phyloP scores from a whole-genome alignment of 345 rosid genomes.

The Dipteronia sinensis region DNA sequence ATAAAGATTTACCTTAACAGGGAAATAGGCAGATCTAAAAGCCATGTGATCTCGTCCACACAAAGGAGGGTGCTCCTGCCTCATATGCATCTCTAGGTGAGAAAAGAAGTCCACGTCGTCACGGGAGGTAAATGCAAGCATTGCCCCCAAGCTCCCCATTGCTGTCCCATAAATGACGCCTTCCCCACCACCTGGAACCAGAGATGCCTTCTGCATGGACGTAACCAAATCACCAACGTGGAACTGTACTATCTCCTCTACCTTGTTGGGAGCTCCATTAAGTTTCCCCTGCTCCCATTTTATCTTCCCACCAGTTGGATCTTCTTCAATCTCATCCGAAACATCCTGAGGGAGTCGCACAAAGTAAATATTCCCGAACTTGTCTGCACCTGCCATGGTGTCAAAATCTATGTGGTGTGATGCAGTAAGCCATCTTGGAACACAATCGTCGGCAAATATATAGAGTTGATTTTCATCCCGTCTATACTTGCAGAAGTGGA shows the following conservation, averaged over 20 bases:
- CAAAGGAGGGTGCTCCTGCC: constrained; percentile 97
- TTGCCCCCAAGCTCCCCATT: constrained; percentile 93
- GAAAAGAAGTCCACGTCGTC: constrained; percentile 98
- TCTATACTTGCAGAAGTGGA: constrained; percentile 98
- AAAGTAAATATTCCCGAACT: constrained; percentile 90
- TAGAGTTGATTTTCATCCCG: constrained; percentile 97
- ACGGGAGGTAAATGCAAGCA: constrained; percentile 89
- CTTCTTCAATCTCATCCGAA: constrained; percentile 97
- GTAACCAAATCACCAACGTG: constrained; percentile 87
- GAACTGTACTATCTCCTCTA: constrained; percentile 95
- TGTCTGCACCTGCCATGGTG: constrained; percentile 96
- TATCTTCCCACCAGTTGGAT: constrained; percentile 95
- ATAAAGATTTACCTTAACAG: constrained; percentile 68
- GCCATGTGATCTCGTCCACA: constrained; percentile 92
- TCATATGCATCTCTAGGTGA: constrained; percentile 97
- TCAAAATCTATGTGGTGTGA: constrained; percentile 89
- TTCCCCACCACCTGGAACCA: constrained; percentile 94
- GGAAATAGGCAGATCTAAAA: constrained; percentile 93
- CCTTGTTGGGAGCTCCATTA: constrained; percentile 95
- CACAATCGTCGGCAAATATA: constrained; percentile 91
- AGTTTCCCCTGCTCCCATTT: constrained; percentile 99
- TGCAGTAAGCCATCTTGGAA: constrained; percentile 98
- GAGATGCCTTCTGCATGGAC: constrained; percentile 84
- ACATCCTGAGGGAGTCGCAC: constrained; percentile 89
- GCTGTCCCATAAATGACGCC: constrained; percentile 87